Conservation (phyloP, 768 basidiomycete species). For the Boletus speciosus region DNA sequence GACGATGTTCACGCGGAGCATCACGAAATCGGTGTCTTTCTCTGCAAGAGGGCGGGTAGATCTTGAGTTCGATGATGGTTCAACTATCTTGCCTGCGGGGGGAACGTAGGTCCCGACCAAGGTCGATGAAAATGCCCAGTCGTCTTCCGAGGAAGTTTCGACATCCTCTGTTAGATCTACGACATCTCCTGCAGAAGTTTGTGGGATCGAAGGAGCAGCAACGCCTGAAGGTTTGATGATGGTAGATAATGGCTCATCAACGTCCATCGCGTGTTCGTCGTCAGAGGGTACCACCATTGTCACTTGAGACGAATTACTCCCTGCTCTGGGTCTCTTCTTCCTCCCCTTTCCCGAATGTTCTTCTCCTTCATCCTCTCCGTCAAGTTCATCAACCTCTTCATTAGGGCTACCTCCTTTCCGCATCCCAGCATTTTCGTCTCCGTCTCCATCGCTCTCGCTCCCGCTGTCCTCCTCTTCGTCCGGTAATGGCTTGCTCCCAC, state of each 20-base stretch:
- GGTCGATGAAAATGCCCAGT: constrained; percentile 24
- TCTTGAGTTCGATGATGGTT: not conserved
- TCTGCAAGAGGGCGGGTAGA: not conserved
- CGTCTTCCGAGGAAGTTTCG: constrained; percentile 12
- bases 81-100: constrained; percentile 9
- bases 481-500: constrained; percentile 34
- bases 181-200: not conserved
- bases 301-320: constrained; percentile 15
- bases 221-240: constrained; percentile 11
- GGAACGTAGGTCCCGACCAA: constrained; percentile 22
- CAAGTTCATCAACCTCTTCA: constrained; percentile 19
- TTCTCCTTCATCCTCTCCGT: not conserved
- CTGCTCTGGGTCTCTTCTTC: constrained; percentile 10
- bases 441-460: not conserved
- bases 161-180: not conserved
- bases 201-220: not conserved
- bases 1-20: constrained; percentile 19
- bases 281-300: constrained; percentile 22
- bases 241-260: constrained; percentile 22
- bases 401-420: not conserved
- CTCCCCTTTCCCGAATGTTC: not conserved
- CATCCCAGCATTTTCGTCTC: constrained; percentile 4
- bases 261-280: constrained; percentile 26
- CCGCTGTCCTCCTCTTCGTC: constrained; percentile 17
- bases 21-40: constrained; percentile 8